Percentiles rank a stretch among this genome's conserved stretches.
Evolutionary conservation across 192 early-diverging fungal species (phyloP).

Genomic region (Paraglomus brasilianum): DNA sequence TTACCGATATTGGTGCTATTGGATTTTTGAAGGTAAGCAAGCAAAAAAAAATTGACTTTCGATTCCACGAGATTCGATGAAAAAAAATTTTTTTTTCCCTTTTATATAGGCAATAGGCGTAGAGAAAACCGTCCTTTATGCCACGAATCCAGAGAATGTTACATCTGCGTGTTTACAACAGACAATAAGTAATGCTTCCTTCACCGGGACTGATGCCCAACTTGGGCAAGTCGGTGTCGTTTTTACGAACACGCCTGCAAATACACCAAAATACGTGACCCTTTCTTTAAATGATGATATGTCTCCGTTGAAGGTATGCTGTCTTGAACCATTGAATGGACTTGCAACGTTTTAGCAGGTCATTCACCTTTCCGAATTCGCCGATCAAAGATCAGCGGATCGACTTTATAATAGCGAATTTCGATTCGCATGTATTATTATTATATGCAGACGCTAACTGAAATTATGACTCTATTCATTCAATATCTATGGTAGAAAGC

Average conservation of each 20-base stretch:
- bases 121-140: conserved; percentile 5
- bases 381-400: too few species aligned
- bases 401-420: too few species aligned
- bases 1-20: not conserved
- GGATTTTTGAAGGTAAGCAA: conserved; percentile 18
- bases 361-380: not conserved
- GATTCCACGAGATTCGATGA: too few species aligned
- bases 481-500: conserved; percentile 24
- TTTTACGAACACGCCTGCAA: not conserved
- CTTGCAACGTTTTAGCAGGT: not conserved
- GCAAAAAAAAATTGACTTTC: too few species aligned
- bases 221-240: not conserved
- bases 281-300: not conserved
- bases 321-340: not conserved
- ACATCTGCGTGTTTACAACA: conserved; percentile 24
- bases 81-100: conserved; percentile 1
- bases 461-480: not conserved
- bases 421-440: too few species aligned
- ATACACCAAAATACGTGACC: not conserved
- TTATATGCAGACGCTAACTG: too few species aligned
- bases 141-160: not conserved
- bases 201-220: not conserved
- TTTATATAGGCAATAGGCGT: conserved; percentile 9
- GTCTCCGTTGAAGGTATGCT: not conserved
- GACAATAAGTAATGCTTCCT: not conserved